Evolutionary conservation across 106 monocot genomes (phyloP).

Genomic region (Platanthera guangdongensis): DNA sequence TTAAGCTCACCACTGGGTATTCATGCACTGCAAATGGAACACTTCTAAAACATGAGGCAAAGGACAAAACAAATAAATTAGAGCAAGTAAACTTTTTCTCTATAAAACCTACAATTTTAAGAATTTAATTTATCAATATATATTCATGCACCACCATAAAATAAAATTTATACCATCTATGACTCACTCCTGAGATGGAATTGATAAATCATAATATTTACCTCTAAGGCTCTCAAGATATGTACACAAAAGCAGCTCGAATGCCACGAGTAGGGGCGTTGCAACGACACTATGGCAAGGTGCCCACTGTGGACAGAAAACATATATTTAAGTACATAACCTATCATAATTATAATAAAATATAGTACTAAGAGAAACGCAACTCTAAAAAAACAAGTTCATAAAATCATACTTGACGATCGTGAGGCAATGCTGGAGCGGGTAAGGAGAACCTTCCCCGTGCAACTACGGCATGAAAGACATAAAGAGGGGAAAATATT

Average conservation of each 20-base stretch:
- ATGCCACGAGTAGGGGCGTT: conserved; percentile 78
- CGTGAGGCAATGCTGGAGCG: conserved; percentile 91
- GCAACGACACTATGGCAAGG: conserved; percentile 92
- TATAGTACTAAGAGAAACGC: neutral
- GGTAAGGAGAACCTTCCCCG: conserved; percentile 94
- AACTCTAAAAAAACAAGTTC: neutral
- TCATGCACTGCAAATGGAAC: conserved; percentile 33
- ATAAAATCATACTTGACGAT: conserved; percentile 67
- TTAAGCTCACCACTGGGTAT: conserved; percentile 50
- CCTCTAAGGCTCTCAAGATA: conserved; percentile 64
- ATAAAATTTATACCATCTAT: neutral
- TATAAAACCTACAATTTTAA: neutral
- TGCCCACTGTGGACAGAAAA: conserved; percentile 56
- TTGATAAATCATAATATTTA: conserved; percentile 16
- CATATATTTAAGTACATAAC: neutral
- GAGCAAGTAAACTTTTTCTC: neutral
- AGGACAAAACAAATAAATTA: neutral
- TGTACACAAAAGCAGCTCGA: conserved; percentile 92
- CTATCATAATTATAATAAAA: neutral
- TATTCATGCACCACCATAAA: neutral
- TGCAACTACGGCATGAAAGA: conserved; percentile 74
- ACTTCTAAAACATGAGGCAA: neutral
- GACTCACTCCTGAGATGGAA: neutral
- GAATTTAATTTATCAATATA: neutral
- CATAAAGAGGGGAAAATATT: conserved; percentile 74